Evolutionary conservation across 176 grass and related monocot genomes (phyloP), one percentile per base, ranked within the genome.

Genomic region (Cenchrus americanus): DNA sequence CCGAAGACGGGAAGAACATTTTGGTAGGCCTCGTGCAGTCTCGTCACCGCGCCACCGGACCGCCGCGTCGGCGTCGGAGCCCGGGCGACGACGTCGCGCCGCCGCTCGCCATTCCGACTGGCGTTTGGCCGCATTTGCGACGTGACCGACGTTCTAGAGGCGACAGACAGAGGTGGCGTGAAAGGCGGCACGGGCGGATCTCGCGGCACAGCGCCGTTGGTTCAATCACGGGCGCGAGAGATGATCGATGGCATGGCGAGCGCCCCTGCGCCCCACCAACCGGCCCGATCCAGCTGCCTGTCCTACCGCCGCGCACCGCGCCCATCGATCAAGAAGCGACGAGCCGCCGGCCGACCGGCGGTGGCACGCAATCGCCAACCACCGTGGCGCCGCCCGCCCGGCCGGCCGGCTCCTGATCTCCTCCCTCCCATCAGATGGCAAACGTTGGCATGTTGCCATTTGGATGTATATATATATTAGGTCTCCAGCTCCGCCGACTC

Each of bases 201-300:
- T 42, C 32, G 15, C 34, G 32, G 32, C 54, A 22, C 55, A 9
- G 3, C n/a, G 52, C 43, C 43, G 46, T 24, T 37, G 34, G 83
- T 17, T 50, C 67, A 22, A 42, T 72, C 76, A 73, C 76, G 57
- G 75, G 49, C 57, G 2, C 17, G 5, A 18, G 15, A 13, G 12
- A 5, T n/a, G 46, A 30, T 17, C 22, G 30, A 24, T 27, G 34
- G 3, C 34, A 68, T 13, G 67, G 5, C 80, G 19, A 85, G 5
- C 14, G 30, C 2, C 5, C 42, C 43, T 80, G 85, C 60, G 26
- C 70, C 70, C 78, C 78, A 82, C 85, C 71, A 82, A 69, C 78
- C 85, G 60, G 22, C 18, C 61, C 49, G 75, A 77, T 42, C 53
- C 52, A 64, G 43, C 69, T n/a, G 61, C 68, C 34, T 3, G 34